Percentiles rank a stretch among this genome's conserved stretches.
Evolutionary conservation across 768 basidiomycete genomes (phyloP).

Genomic region (Suillus variegatus): DNA sequence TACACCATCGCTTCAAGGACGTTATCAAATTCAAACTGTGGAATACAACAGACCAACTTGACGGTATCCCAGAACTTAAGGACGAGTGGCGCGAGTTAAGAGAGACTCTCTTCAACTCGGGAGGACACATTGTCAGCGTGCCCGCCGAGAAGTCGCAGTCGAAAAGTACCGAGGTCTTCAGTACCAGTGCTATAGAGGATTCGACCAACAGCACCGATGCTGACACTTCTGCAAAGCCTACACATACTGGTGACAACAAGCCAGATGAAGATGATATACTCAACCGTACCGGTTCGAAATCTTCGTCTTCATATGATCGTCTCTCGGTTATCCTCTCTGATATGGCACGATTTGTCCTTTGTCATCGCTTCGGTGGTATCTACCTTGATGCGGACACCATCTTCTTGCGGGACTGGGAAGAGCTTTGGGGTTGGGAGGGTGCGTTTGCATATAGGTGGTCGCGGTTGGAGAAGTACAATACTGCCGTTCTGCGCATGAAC

Average conservation of each 20-base stretch:
- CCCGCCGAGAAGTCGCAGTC: slow-evolving; percentile 42
- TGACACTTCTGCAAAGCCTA: slow-evolving; percentile 17
- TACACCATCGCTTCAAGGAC: slow-evolving; percentile 90
- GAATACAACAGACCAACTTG: slow-evolving; percentile 98
- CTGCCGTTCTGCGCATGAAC: slow-evolving; percentile 93
- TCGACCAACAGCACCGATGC: slow-evolving; percentile 27
- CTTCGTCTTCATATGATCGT: slow-evolving; percentile 83
- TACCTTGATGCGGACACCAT: slow-evolving; percentile 98
- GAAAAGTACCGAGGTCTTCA: slow-evolving; percentile 25
- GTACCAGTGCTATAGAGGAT: slow-evolving; percentile 17
- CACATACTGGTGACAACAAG: slow-evolving; percentile 29
- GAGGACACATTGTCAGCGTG: slow-evolving; percentile 72
- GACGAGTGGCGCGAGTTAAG: slow-evolving; percentile 83
- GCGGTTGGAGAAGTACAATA: slow-evolving; percentile 90
- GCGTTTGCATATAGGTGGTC: slow-evolving; percentile 98
- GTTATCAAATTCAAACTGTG: slow-evolving; percentile 95
- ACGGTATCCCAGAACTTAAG: slow-evolving; percentile 85
- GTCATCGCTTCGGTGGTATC: slow-evolving; percentile 93
- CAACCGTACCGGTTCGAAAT: slow-evolving; percentile 88
- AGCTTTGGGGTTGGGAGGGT: slow-evolving; percentile 95
- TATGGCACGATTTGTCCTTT: slow-evolving; percentile 97
- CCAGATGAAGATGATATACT: slow-evolving; percentile 54
- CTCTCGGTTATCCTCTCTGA: slow-evolving; percentile 93
- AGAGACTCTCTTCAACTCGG: slow-evolving; percentile 85
- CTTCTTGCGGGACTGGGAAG: slow-evolving; percentile 97